Evolutionary conservation across 1,284 basidiomycete genomes (phyloP), one percentile per base, ranked within the genome.

Genomic region (Abortiporus biennis): DNA sequence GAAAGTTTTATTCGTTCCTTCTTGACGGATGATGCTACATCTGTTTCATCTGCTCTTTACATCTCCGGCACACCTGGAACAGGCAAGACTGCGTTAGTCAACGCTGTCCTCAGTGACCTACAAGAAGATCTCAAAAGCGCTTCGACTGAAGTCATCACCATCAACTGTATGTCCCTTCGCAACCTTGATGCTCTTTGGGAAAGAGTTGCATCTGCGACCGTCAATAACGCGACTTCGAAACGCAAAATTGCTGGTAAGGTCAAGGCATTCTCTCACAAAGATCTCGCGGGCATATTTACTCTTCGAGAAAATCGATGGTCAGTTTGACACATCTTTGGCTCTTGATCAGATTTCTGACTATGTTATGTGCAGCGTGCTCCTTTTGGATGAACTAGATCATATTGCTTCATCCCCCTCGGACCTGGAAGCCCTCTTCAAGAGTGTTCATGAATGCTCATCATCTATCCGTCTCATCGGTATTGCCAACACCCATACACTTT

Each of bases 321-420:
- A n/a, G n/a, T n/a, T n/a, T 30, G 29, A 38, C 13, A 32, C 22
- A 16, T n/a, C 25, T n/a, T 6, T 34, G 13, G 43, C 21, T 11
- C 42, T 23, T 20, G 32, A 13, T 46, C 24, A 43, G 27, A 22
- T 43, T 19, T 35, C 17, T 21, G 21, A n/a, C n/a, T n/a, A n/a
- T n/a, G n/a, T n/a, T n/a, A n/a, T n/a, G n/a, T n/a, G n/a, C 37
- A 88, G 86, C 49, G 64, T 90, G 38, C 64, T 90, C 37, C 69
- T 90, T 36, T 74, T 90, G 22, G 86, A 90, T 54, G 87, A 90
- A 56, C 69, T 90, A 25, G 86, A 90, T 55, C 81, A 88, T 53
- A 74, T 87, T 47, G 72, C 77, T 2, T 68, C 76, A 1, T 76
- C 75, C 2, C 54, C 75, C 1, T 73, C 77, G 47, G 61, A 71